Conservation (phyloP, 345 rosid genomes). For the Acer yangbiense region DNA sequence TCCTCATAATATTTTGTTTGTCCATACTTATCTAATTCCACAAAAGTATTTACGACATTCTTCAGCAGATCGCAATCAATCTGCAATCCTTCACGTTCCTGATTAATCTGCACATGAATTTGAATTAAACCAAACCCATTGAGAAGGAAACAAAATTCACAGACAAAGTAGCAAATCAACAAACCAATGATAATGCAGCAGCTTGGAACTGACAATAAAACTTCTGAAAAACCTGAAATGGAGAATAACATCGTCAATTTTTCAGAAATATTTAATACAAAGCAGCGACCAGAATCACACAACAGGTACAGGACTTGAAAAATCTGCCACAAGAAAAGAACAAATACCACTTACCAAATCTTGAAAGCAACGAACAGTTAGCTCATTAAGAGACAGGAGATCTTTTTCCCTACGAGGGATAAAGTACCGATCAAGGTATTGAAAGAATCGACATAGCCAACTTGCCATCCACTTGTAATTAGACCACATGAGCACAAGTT, state of each 20-base stretch:
- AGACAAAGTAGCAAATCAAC: background rate
- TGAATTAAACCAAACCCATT: background rate
- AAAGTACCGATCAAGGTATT: constrained; percentile 32
- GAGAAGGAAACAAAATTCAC: background rate
- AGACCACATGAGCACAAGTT: constrained; percentile 30
- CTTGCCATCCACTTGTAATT: constrained; percentile 35
- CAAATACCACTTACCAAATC: constrained; percentile 25
- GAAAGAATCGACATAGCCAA: constrained; percentile 36
- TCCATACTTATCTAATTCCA: constrained; percentile 17
- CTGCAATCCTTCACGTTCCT: constrained; percentile 29
- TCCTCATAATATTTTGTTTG: constrained; percentile 21
- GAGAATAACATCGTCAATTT: constrained; percentile 6
- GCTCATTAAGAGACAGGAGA: constrained; percentile 19
- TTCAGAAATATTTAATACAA: background rate
- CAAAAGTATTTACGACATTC: constrained; percentile 19
- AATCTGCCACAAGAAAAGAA: background rate
- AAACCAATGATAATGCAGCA: constrained; percentile 26
- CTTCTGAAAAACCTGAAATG: constrained; percentile 28
- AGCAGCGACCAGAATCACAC: background rate
- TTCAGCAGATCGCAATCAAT: constrained; percentile 23
- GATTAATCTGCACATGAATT: constrained; percentile 24
- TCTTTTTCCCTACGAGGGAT: background rate
- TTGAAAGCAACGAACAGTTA: constrained; percentile 17
- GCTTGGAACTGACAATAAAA: constrained; percentile 14
- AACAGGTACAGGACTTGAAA: background rate